These are phyloP conservation scores for Pseudomicrostroma phylloplanum DNA, from an alignment of 1,284 basidiomycete species.

Conservation along the genomic window DNA sequence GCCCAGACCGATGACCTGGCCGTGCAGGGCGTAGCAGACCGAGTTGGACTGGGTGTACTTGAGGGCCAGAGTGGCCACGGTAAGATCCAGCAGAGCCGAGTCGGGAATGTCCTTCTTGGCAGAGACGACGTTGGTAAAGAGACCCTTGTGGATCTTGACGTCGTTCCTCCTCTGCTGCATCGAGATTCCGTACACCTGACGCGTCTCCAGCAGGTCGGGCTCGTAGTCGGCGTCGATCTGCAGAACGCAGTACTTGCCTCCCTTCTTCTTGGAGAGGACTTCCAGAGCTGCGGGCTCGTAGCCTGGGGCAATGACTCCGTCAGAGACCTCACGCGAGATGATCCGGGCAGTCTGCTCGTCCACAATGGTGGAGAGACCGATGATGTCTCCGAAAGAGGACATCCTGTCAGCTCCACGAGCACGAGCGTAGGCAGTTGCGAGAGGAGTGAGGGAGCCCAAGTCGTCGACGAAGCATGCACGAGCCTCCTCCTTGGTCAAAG, in stretches of 20 bases:
- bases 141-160: conserved; percentile 70
- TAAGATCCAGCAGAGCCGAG: conserved; percentile 40
- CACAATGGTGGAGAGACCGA: conserved; percentile 85
- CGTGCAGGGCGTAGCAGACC: conserved; percentile 89
- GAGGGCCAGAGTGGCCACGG: conserved; percentile 77
- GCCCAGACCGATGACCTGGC: conserved; percentile 88
- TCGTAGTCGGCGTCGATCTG: conserved; percentile 50
- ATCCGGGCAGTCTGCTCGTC: conserved; percentile 91
- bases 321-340: conserved; percentile 94
- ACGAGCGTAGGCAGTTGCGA: conserved; percentile 90
- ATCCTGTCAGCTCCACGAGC: conserved; percentile 97
- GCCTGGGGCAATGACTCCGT: conserved; percentile 93
- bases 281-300: conserved; percentile 84
- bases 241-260: conserved; percentile 95
- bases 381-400: conserved; percentile 99
- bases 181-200: conserved; percentile 88
- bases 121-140: conserved; percentile 84
- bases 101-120: conserved; percentile 65
- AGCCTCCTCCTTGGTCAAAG: conserved; percentile 77
- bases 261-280: conserved; percentile 91
- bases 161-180: conserved; percentile 90
- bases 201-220: conserved; percentile 64
- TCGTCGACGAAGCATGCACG: conserved; percentile 96
- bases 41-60: conserved; percentile 99
- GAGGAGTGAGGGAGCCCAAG: conserved; percentile 75